Percentiles rank a stretch among this genome's conserved stretches.
phyloP scores from a whole-genome alignment of 1,139 yeast species.

The Protomyces inundatus region DNA sequence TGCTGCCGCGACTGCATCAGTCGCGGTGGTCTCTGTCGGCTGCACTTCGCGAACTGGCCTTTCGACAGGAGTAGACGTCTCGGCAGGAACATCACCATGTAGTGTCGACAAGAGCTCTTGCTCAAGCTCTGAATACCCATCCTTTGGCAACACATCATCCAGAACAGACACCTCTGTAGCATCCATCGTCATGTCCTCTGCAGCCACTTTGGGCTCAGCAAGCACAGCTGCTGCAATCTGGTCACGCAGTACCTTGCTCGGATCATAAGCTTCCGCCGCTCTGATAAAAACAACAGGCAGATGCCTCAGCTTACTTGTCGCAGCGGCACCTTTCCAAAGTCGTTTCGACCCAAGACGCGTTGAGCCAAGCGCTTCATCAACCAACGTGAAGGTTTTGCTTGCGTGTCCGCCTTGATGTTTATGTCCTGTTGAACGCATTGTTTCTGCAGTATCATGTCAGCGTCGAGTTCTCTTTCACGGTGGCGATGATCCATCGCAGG shows the following conservation, averaged over 20 bases:
- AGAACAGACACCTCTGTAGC: too few species aligned
- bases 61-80: background rate
- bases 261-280: conserved; percentile 16
- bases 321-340: conserved; percentile 20
- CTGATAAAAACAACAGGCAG: conserved; percentile 15
- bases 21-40: background rate
- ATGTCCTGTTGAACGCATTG: background rate
- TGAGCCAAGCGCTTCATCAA: conserved; percentile 12
- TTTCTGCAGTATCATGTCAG: background rate
- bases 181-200: background rate
- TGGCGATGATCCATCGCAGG: background rate
- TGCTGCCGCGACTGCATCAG: background rate
- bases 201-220: background rate
- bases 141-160: background rate
- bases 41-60: background rate
- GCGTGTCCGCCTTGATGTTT: background rate
- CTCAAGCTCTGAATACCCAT: background rate
- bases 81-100: background rate
- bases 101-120: background rate
- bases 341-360: conserved; percentile 13
- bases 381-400: conserved; percentile 11
- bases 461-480: background rate
- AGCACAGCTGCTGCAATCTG: background rate
- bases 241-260: conserved; percentile 16
- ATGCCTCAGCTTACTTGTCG: conserved; percentile 2